phyloP scores from a whole-genome alignment of 2,329 filamentous ascomycete species.

The Nemania sp. region DNA sequence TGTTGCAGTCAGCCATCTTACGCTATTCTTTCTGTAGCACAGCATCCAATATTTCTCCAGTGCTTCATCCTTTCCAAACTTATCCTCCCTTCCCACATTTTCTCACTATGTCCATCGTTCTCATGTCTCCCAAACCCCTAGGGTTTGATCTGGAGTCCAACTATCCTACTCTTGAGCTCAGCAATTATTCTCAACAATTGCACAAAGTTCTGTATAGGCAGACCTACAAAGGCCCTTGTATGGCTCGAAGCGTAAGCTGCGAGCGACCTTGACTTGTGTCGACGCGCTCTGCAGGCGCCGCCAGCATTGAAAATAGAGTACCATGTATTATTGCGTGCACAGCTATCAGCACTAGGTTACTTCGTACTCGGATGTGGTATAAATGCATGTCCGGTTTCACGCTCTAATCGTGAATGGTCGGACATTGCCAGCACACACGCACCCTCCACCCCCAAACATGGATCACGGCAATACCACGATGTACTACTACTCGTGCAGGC shows the following conservation, averaged over 20 bases:
- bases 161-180: no score
- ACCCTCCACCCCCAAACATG: conserved; percentile 23
- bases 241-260: no score
- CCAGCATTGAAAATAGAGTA: no score
- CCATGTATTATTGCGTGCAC: conserved; percentile 7
- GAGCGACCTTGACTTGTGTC: conserved; percentile 7
- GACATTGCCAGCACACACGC: conserved; percentile 24
- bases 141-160: no score
- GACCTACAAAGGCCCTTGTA: neutral
- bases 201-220: neutral
- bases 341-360: conserved; percentile 19
- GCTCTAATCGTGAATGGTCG: conserved; percentile 20
- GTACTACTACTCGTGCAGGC: neutral
- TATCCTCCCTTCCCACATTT: no score
- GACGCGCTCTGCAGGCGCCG: conserved; percentile 7
- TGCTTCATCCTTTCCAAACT: no score
- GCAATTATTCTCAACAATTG: neutral
- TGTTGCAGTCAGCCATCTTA: conserved; percentile 9
- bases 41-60: no score
- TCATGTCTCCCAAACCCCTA: no score
- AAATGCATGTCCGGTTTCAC: conserved; percentile 17
- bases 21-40: no score
- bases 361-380: conserved; percentile 16
- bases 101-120: no score
- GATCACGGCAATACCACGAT: conserved; percentile 10